These are phyloP conservation scores for Penicillium flavigenum DNA, from an alignment of 495 filamentous ascomycete genomes.

Conservation along the genomic window DNA sequence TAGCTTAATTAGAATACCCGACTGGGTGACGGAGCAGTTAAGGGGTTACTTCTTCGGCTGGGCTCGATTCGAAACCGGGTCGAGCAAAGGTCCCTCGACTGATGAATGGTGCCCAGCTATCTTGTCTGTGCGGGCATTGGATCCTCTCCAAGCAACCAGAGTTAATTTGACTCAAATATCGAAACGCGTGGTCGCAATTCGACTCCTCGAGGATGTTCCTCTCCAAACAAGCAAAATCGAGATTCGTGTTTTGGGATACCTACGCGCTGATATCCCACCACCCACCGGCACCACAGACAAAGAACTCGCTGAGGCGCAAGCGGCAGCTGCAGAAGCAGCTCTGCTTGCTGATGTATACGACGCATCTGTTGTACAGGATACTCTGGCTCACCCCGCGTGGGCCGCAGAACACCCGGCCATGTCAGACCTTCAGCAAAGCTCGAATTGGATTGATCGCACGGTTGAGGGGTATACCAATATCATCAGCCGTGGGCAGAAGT, in stretches of 20 bases:
- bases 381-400: constrained; percentile 58
- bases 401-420: constrained; percentile 31
- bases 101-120: constrained; percentile 53
- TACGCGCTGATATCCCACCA: constrained; percentile 31
- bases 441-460: constrained; percentile 32
- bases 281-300: constrained; percentile 26
- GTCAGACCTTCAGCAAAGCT: constrained; percentile 24
- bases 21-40: constrained; percentile 49
- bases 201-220: constrained; percentile 43
- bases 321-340: constrained; percentile 37
- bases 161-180: constrained; percentile 42
- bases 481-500: constrained; percentile 45
- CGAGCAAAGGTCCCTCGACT: constrained; percentile 14
- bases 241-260: constrained; percentile 55
- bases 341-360: constrained; percentile 49
- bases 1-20: constrained; percentile 40
- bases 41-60: constrained; percentile 65
- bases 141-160: constrained; percentile 38
- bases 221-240: constrained; percentile 43
- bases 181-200: constrained; percentile 45
- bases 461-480: constrained; percentile 41
- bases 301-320: constrained; percentile 31
- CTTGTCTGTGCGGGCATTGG: constrained; percentile 44
- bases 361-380: constrained; percentile 46
- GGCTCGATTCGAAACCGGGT: constrained; percentile 40